A percentile compares a stretch with the other conserved stretches of the same genome.
These are phyloP conservation scores for Westerdykella sp. DNA, from an alignment of 2,329 filamentous ascomycete species.

Conservation along the genomic window DNA sequence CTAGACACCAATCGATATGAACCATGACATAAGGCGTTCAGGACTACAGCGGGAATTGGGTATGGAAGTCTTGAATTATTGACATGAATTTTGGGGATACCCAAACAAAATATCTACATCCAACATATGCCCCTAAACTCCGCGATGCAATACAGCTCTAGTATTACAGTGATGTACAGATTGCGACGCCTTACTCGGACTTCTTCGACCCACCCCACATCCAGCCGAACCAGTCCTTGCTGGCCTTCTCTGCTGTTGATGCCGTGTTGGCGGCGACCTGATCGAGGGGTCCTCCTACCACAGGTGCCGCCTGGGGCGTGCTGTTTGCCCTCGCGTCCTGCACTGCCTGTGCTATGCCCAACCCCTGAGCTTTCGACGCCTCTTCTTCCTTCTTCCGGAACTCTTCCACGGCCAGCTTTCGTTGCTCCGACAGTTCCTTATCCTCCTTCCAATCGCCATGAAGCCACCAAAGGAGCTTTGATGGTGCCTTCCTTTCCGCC, in stretches of 20 bases:
- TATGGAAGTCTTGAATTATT: slow-evolving; percentile 15
- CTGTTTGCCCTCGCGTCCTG: slow-evolving; percentile 27
- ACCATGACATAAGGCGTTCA: neutral
- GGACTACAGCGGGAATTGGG: neutral
- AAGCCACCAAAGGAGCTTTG: slow-evolving; percentile 30
- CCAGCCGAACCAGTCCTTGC: slow-evolving; percentile 45
- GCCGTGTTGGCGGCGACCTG: slow-evolving; percentile 39
- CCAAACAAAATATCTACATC: slow-evolving; percentile 15
- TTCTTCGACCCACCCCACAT: slow-evolving; percentile 35
- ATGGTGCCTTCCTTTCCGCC: slow-evolving; percentile 26
- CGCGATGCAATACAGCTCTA: slow-evolving; percentile 28
- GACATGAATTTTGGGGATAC: slow-evolving; percentile 25
- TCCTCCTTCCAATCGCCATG: slow-evolving; percentile 36
- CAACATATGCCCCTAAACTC: slow-evolving; percentile 21
- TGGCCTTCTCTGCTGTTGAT: slow-evolving; percentile 30
- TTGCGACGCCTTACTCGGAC: slow-evolving; percentile 17
- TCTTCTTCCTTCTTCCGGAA: slow-evolving; percentile 21
- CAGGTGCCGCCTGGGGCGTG: slow-evolving; percentile 4
- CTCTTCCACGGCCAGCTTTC: slow-evolving; percentile 26
- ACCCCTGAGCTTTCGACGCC: slow-evolving; percentile 11
- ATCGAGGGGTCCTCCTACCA: slow-evolving; percentile 43
- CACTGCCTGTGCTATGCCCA: slow-evolving; percentile 27
- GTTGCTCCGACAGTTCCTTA: slow-evolving; percentile 30
- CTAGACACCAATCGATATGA: neutral
- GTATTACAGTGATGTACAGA: slow-evolving; percentile 30